A percentile compares a stretch with the other conserved stretches of the same genome.
phyloP scores from a whole-genome alignment of 2,329 filamentous ascomycete genomes.

The Didymella arachidicola region DNA sequence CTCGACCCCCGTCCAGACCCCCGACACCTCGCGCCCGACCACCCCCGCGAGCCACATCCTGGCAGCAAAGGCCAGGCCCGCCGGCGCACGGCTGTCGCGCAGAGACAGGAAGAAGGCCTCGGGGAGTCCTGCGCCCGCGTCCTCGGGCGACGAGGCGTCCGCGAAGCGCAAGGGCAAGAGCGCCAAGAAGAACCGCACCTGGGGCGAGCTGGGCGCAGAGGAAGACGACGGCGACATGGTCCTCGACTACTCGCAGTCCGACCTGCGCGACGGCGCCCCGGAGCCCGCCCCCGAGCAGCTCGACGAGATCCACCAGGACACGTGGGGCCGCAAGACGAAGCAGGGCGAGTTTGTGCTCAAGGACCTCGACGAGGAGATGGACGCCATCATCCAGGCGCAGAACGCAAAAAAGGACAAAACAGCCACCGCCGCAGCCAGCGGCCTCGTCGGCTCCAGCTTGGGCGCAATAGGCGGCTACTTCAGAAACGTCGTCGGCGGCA shows the following conservation, averaged over 20 bases:
- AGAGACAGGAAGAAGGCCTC: constrained; percentile 75
- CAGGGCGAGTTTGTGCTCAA: constrained; percentile 94
- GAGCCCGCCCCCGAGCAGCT: constrained; percentile 64
- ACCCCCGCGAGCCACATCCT: constrained; percentile 77
- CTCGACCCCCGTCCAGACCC: constrained; percentile 73
- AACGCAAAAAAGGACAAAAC: constrained; percentile 61
- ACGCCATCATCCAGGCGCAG: constrained; percentile 85
- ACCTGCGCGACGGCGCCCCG: constrained; percentile 55
- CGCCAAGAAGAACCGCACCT: constrained; percentile 85
- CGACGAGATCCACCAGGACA: constrained; percentile 77
- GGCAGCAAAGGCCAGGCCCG: constrained; percentile 74
- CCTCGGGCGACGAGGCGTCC: constrained; percentile 83
- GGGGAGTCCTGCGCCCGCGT: constrained; percentile 66
- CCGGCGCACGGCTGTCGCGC: constrained; percentile 76
- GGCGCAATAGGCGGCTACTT: constrained; percentile 88
- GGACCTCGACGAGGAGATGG: constrained; percentile 91
- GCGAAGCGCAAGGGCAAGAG: constrained; percentile 66
- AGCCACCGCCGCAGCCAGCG: constrained; percentile 50
- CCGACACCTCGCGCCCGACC: constrained; percentile 78
- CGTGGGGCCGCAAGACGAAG: constrained; percentile 83
- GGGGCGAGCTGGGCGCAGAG: constrained; percentile 90
- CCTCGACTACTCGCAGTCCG: constrained; percentile 85
- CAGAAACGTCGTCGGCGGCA: constrained; percentile 93
- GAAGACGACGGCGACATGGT: constrained; percentile 80
- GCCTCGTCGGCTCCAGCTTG: constrained; percentile 79